A percentile compares a stretch with the other conserved stretches of the same genome.
Conservation (phyloP, 805 yeast genomes). For the Naumovozyma dairenensis region DNA sequence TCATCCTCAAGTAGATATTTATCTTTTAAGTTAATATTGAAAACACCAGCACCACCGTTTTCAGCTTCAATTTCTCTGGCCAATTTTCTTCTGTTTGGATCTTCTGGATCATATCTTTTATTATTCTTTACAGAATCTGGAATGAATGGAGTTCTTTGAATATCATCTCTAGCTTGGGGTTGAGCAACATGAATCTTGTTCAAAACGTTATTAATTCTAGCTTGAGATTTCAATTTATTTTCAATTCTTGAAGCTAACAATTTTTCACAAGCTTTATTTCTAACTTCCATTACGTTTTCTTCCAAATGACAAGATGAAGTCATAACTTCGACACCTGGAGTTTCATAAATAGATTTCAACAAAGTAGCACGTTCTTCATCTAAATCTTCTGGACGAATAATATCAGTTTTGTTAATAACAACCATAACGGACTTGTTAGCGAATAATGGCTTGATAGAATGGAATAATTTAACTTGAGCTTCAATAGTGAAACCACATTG, state of each 20-base stretch:
- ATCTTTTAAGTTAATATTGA: constrained; percentile 85
- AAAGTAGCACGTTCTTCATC: constrained; percentile 64
- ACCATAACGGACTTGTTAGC: constrained; percentile 95
- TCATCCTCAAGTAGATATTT: constrained; percentile 88
- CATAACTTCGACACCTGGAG: constrained; percentile 85
- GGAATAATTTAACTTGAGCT: constrained; percentile 94
- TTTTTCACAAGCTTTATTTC: constrained; percentile 96
- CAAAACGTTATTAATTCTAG: constrained; percentile 78
- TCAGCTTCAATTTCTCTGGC: constrained; percentile 87
- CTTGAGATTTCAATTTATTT: constrained; percentile 87
- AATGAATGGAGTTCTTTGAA: constrained; percentile 66
- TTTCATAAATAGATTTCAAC: constrained; percentile 51
- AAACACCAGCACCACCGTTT: constrained; percentile 99
- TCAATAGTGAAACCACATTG: constrained; percentile 98
- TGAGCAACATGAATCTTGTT: constrained; percentile 92
- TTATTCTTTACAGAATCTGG: constrained; percentile 62
- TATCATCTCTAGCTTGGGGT: constrained; percentile 83
- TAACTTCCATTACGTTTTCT: constrained; percentile 89
- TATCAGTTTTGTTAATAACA: constrained; percentile 91
- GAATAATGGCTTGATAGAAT: constrained; percentile 92
- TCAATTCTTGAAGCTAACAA: constrained; percentile 91
- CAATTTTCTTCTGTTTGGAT: constrained; percentile 71
- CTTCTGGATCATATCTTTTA: constrained; percentile 64
- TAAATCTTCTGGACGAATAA: constrained; percentile 75
- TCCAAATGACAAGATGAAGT: constrained; percentile 88